Percentiles rank a stretch among this genome's conserved stretches.
These are phyloP conservation scores for Aquanectria penicillioides DNA, from an alignment of 2,329 filamentous ascomycete species.

Conservation along the genomic window DNA sequence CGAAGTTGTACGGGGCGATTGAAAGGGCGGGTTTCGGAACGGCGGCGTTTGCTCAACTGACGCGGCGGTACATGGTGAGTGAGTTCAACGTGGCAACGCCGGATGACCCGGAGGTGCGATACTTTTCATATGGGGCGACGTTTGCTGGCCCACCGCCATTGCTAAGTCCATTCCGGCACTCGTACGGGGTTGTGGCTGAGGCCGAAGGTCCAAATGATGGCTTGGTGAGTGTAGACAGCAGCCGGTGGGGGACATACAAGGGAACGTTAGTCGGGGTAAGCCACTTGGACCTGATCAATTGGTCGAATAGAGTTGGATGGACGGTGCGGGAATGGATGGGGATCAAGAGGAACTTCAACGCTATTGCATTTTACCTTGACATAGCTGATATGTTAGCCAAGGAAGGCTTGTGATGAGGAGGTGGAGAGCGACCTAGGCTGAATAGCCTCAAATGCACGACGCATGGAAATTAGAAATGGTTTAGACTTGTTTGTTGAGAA, in stretches of 20 bases:
- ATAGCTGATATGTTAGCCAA: slow-evolving; percentile 77
- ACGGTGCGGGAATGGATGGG: slow-evolving; percentile 63
- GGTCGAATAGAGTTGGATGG: slow-evolving; percentile 70
- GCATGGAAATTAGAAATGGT: neutral
- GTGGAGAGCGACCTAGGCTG: neutral
- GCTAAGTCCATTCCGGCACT: slow-evolving; percentile 70
- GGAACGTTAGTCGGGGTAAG: slow-evolving; percentile 70
- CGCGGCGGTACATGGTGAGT: slow-evolving; percentile 64
- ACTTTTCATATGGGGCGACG: slow-evolving; percentile 71
- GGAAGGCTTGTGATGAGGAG: slow-evolving; percentile 59
- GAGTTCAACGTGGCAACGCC: slow-evolving; percentile 68
- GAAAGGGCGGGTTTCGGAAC: slow-evolving; percentile 64
- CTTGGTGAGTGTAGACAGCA: slow-evolving; percentile 72
- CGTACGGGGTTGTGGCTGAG: slow-evolving; percentile 60
- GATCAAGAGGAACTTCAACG: slow-evolving; percentile 69
- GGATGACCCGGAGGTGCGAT: slow-evolving; percentile 62
- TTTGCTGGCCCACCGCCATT: slow-evolving; percentile 58
- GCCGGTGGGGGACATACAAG: slow-evolving; percentile 71
- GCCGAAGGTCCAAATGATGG: slow-evolving; percentile 72
- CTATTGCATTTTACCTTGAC: slow-evolving; percentile 73
- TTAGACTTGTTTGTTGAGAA: too few species aligned
- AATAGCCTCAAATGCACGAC: neutral
- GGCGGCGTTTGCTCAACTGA: slow-evolving; percentile 70
- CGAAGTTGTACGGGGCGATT: slow-evolving; percentile 63
- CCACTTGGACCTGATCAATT: slow-evolving; percentile 74